Evolutionary conservation across 73 alveolate species (phyloP), one percentile per base, ranked within the genome.

Genomic region (Stentor roeselii): DNA sequence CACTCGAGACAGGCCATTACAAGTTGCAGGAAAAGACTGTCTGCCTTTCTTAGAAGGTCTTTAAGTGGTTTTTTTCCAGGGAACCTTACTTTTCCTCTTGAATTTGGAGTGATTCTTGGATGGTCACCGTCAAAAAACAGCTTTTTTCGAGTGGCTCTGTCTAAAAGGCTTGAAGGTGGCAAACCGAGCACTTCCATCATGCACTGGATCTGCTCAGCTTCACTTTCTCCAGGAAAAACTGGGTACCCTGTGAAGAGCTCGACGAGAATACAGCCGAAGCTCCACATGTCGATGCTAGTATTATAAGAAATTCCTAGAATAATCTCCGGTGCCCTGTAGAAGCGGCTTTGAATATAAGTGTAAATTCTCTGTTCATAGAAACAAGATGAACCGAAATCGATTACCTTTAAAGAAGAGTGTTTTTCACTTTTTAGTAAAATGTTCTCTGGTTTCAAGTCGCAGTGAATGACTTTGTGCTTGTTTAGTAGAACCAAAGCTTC

Each of bases 371-470:
- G 37, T 41, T 61, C 87, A 14, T 75, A 37, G 38, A 75, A 83
- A 36, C 88, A 83, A 21, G 87, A 75, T 34, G 87, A 75, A 11
- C 99, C 99, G 82, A 96, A 96, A 84, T 96, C 99, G 41, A 96
- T 94, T 80, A 96, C 84, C 77, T 95, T 96, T 4, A 94, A 83
- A 27, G 95, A 95, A 27, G 90, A 78, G 61, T 86, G 84, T 41
- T 89, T 90, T 59, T 88, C 85, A 37, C 86, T 82, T 37, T 89
- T 93, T 32, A 94, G 84, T 59, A 96, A 86, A 41, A 96, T 91
- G 85, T 96, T 96, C 84, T 96, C 99, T 30, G 99, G 99, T 76
- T 96, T 96, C 76, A 96, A 78, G 84, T 96, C 99, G 59, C 98
- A 94, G 84, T 96, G 99, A 40, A 96, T 93, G 59, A 95, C 84